Evolutionary conservation across 345 rosid genomes (phyloP), one percentile per base, ranked within the genome.

Genomic region (Anacardium occidentale): DNA sequence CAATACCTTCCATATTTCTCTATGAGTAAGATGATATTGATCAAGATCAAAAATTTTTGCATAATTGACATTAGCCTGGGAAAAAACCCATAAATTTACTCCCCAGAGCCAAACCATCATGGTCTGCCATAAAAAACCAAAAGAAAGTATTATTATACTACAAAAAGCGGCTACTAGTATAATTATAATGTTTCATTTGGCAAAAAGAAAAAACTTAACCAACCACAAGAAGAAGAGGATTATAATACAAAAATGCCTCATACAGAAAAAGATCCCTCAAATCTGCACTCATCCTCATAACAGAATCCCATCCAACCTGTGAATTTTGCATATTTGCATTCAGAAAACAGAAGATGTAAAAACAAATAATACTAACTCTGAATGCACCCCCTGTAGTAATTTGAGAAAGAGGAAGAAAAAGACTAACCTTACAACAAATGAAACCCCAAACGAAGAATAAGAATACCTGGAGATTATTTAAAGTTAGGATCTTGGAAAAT

Each of bases 51-150:
- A 95, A 65, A 93, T 83, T 59, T 88, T 85, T 53, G 87, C 89
- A 77, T 93, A 93, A 73, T 86, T 90, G 66, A 95, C 84, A 74
- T 85, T 92, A 44, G 94, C 86, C 78, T 87, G 91, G 21, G 91
- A 62, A 80, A 95, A 95, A 37, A 91, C 91, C 97, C 96, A 95
- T 76, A 91, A 74, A 73, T 91, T 91, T 59, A 93, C 80, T 74
- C 98, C 99, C 99, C 99, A 96, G 47, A 96, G 89, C 99, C 99
- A 93, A 60, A 91, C 97, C 96, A 88, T 89, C 90, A 85, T 73
- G 29, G 96, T 93, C 98, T 96, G 87, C 71, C 83, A 63, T 15
- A 60, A 26, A 59, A 73, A 74, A 29, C 56, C 74, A 74, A 8
- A 60, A 69, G n/a, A 60, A 74, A 44, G 34, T n/a, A 40, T 45